phyloP scores from a whole-genome alignment of 495 filamentous ascomycete genomes.

The Umbilicaria muhlenbergii region DNA sequence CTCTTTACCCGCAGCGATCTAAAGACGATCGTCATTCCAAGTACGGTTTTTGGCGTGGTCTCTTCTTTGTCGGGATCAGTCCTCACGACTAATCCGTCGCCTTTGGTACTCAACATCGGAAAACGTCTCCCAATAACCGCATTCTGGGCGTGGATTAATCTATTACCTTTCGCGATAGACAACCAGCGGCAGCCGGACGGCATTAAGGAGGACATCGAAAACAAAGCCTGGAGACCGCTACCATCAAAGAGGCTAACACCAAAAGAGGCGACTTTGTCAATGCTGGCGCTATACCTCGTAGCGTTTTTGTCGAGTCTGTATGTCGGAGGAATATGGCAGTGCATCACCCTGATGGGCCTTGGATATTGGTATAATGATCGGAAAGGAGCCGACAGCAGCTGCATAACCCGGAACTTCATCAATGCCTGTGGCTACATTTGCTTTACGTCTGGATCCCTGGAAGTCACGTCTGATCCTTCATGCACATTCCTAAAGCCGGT shows the following conservation, averaged over 20 bases:
- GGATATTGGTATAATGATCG: slow-evolving; percentile 39
- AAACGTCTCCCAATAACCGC: background rate
- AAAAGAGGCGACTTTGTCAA: slow-evolving; percentile 15
- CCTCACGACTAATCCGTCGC: too few relatives aligned
- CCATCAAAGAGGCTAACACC: slow-evolving; percentile 23
- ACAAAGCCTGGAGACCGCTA: slow-evolving; percentile 43
- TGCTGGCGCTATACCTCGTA: slow-evolving; percentile 22
- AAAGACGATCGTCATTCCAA: slow-evolving; percentile 10
- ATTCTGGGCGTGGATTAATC: slow-evolving; percentile 11
- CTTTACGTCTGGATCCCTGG: slow-evolving; percentile 16
- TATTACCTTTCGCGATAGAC: slow-evolving; percentile 24
- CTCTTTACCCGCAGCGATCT: slow-evolving; percentile 19
- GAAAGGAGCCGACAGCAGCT: slow-evolving; percentile 24
- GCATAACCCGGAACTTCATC: slow-evolving; percentile 23
- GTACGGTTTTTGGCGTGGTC: background rate
- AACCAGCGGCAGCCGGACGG: slow-evolving; percentile 31
- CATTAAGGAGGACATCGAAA: slow-evolving; percentile 30
- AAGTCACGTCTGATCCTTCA: too few relatives aligned
- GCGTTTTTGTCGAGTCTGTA: slow-evolving; percentile 13
- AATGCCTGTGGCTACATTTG: slow-evolving; percentile 23
- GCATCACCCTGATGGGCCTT: slow-evolving; percentile 18
- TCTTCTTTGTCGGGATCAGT: background rate
- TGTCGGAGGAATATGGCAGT: slow-evolving; percentile 21
- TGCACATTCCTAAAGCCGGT: too few relatives aligned
- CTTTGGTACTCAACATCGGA: background rate